Evolutionary conservation across 352 stramenopile species (phyloP), one percentile per base, ranked within the genome.

Genomic region (Pythium dissotocum): DNA sequence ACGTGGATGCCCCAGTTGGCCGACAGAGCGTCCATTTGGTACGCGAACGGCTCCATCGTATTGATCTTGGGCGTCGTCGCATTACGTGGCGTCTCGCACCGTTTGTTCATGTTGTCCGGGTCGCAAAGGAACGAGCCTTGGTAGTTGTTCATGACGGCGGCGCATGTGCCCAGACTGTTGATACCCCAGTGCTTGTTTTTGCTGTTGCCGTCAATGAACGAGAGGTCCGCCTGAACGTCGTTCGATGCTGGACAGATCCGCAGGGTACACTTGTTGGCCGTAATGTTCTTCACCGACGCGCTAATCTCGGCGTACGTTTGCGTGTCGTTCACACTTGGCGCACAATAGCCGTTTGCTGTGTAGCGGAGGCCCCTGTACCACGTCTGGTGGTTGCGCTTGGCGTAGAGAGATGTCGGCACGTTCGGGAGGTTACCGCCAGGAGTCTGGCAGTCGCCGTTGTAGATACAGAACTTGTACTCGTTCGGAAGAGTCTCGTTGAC

Each of bases 21-120:
- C 21, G 82, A 92, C 54, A 92, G 88, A 9, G 80, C 83, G 30
- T 92, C 82, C 82, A 90, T 92, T 62, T 92, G 81, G 65, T 91
- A 91, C 65, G 81, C 85, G 63, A 91, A 90, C 18, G 70, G 18
- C 52, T 81, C 77, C 79, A 90, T 89, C 12, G 78, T 73, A 30
- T 88, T 87, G 10, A 74, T 83, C 64, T 75, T 71, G 0, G 77
- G 75, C 2, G 79, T 87, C 49, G 72, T 71, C 44, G 72, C 66
- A 54, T 87, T 88, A 10, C 84, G 73, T 0, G 80, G 82, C 13
- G 67, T 57, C 4, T 61, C 55, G 26, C 83, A 92, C 44, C 77
- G 33, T 38, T 10, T 38, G 6, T 79, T 36, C 44, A 77, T 61
- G 70, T 76, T 81, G 61, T 77, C 72, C 5, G 67, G 72, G 26